Conservation (phyloP, 768 basidiomycete species). For the Suillus clintonianus region DNA sequence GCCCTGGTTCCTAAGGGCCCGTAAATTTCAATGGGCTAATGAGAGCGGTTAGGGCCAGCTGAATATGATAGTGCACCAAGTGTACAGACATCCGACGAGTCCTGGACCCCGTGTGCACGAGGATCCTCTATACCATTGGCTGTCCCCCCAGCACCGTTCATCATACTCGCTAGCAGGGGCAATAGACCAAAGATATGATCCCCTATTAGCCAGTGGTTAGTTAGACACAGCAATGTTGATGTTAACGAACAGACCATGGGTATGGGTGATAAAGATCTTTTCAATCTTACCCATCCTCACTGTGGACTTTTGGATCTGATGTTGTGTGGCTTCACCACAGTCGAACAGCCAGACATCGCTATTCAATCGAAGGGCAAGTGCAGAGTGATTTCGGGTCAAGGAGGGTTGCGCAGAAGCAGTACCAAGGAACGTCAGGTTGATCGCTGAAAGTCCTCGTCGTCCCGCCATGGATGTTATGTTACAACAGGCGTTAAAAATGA, state of each 20-base stretch:
- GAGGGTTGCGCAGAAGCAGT: slow-evolving; percentile 84
- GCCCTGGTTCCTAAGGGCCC: slow-evolving; percentile 83
- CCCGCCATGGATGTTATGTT: slow-evolving; percentile 2
- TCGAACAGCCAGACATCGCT: slow-evolving; percentile 84
- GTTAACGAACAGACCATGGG: slow-evolving; percentile 58
- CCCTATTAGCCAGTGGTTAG: slow-evolving; percentile 42
- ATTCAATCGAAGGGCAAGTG: slow-evolving; percentile 64
- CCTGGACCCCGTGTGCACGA: slow-evolving; percentile 38
- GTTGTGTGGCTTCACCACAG: slow-evolving; percentile 84
- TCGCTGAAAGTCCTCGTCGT: slow-evolving; percentile 27
- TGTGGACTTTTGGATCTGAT: slow-evolving; percentile 68
- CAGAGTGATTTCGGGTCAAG: slow-evolving; percentile 75
- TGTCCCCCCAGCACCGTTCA: slow-evolving; percentile 76
- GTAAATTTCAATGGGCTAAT: slow-evolving; percentile 77
- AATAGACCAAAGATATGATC: slow-evolving; percentile 81
- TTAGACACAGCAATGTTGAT: neutral
- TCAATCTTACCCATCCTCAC: slow-evolving; percentile 80
- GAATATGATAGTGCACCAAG: neutral
- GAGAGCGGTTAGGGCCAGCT: slow-evolving; percentile 8
- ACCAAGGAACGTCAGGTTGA: slow-evolving; percentile 75
- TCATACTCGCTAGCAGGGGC: slow-evolving; percentile 64
- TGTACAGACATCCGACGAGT: slow-evolving; percentile 18
- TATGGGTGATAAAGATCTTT: slow-evolving; percentile 88
- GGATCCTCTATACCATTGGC: slow-evolving; percentile 61
- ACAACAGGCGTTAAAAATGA: neutral